A percentile compares a stretch with the other conserved stretches of the same genome.
phyloP scores from a whole-genome alignment of 129 eudicot species.

The Escallonia rubra region DNA sequence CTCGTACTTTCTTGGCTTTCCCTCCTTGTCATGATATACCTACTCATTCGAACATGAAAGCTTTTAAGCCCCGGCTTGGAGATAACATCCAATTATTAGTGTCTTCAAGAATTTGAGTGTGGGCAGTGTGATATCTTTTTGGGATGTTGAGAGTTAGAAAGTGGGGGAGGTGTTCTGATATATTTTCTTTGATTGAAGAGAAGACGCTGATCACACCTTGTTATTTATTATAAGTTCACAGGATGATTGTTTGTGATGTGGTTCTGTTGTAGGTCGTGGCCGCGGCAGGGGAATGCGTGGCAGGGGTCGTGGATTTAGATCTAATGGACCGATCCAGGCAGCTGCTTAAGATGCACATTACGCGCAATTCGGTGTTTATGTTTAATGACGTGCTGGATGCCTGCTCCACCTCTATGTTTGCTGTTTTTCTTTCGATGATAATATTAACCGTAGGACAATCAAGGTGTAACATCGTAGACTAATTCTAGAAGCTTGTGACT shows the following conservation, averaged over 20 bases:
- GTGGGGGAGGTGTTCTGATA: no score
- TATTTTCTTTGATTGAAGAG: no score
- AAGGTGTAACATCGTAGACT: slow-evolving; percentile 49
- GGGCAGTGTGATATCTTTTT: no score
- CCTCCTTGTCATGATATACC: no score
- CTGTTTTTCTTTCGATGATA: slow-evolving; percentile 12
- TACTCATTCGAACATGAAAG: no score
- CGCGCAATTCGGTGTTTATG: slow-evolving; percentile 17
- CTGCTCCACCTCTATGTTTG: slow-evolving; percentile 35
- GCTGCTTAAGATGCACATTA: slow-evolving; percentile 43
- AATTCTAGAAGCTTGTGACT: slow-evolving; percentile 31
- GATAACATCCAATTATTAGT: no score
- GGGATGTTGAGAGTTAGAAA: no score
- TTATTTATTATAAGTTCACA: neutral
- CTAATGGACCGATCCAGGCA: slow-evolving; percentile 44
- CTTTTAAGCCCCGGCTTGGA: no score
- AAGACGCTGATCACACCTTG: no score
- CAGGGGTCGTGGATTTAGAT: slow-evolving; percentile 67
- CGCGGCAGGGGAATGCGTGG: slow-evolving; percentile 80
- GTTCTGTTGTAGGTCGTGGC: slow-evolving; percentile 65
- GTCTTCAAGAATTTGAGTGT: no score
- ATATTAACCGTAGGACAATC: slow-evolving; percentile 31
- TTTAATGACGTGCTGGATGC: slow-evolving; percentile 32
- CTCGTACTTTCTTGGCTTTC: no score
- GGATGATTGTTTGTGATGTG: neutral